phyloP scores from a whole-genome alignment of 345 rosid species.

The Chamaenerion angustifolium region DNA sequence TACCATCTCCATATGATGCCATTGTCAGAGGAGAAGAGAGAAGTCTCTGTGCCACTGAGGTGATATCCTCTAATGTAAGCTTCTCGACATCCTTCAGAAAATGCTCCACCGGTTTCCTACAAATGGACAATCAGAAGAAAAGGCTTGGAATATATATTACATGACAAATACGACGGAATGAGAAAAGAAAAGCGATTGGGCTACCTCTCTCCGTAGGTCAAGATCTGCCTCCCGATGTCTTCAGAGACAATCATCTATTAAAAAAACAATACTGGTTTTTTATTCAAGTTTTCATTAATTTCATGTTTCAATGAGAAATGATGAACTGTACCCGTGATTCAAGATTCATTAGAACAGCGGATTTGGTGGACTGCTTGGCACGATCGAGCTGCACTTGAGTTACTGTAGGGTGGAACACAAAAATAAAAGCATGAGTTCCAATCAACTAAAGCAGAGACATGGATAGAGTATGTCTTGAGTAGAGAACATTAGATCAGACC shows the following conservation, averaged over 20 bases:
- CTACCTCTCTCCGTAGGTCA: slow-evolving; percentile 91
- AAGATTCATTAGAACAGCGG: slow-evolving; percentile 82
- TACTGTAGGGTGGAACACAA: slow-evolving; percentile 32
- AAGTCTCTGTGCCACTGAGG: slow-evolving; percentile 33
- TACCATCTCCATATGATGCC: slow-evolving; percentile 89
- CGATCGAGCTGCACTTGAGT: slow-evolving; percentile 49
- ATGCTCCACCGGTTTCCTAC: slow-evolving; percentile 58
- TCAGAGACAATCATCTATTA: slow-evolving; percentile 47
- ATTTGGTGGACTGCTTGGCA: slow-evolving; percentile 72
- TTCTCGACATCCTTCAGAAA: slow-evolving; percentile 56
- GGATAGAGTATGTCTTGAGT: background rate
- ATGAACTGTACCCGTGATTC: slow-evolving; percentile 53
- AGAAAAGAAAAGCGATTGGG: background rate
- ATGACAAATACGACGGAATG: too few species aligned
- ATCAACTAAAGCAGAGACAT: slow-evolving; percentile 3
- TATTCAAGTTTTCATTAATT: too few species aligned
- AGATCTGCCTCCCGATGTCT: slow-evolving; percentile 76
- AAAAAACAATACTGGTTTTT: background rate
- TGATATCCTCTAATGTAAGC: slow-evolving; percentile 45
- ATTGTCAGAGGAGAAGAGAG: slow-evolving; percentile 76
- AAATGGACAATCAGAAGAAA: background rate
- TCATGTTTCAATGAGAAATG: too few species aligned
- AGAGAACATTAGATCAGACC: slow-evolving; percentile 18
- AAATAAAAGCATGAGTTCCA: slow-evolving; percentile 1
- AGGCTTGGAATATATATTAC: too few species aligned